Evolutionary conservation across 2,329 filamentous ascomycete species (phyloP), one percentile per base, ranked within the genome.

Genomic region (Didymella sp.): DNA sequence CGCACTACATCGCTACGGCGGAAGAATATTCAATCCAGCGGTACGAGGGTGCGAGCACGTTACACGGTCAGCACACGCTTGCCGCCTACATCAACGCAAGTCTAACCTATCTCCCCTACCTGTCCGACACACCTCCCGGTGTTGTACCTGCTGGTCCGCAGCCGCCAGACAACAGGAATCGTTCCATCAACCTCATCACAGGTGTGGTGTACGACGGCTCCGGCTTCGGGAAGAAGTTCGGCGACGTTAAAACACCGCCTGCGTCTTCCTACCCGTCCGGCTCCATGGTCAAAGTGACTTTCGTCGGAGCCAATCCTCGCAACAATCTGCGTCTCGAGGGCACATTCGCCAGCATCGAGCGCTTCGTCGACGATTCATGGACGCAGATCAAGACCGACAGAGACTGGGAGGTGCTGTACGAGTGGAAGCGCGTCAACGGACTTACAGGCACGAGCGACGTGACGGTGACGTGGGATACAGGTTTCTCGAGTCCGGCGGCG

Each of bases 41-140:
- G 9, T 97, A 97, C 77, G 94, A 98, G 78, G 94, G 93, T n/a
- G 94, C 91, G 0, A 94, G 90, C 6, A 98, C 94, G 0, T 85
- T 98, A 2, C 95, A 90, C 73, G 94, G 94, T 0, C 89, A 85
- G 2, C 87, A 92, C 74, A 91, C 92, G 0, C 83, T 97, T 11
- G 86, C 89, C 31, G 94, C 92, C 0, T 95, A 95, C 78, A 90
- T 97, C 78, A 93, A 96, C 74, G 81, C 94, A 40, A 93, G 91
- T 0, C 80, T 92, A n/a, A 84, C 82, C 0, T 86, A 89, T 73
- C 84, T 95, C 3, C 83, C 82, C 15, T 89, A 88, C 72, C 84
- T 96, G 3, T 80, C 81, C 11, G 79, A 79, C 42, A 57, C 66
- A 2, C 51, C 68, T 1, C 59, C 61, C n/a, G 49, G 25, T 13